A percentile compares a stretch with the other conserved stretches of the same genome.
Evolutionary conservation across 2,329 filamentous ascomycete species (phyloP).

Genomic region (Shiraia bambusicola): DNA sequence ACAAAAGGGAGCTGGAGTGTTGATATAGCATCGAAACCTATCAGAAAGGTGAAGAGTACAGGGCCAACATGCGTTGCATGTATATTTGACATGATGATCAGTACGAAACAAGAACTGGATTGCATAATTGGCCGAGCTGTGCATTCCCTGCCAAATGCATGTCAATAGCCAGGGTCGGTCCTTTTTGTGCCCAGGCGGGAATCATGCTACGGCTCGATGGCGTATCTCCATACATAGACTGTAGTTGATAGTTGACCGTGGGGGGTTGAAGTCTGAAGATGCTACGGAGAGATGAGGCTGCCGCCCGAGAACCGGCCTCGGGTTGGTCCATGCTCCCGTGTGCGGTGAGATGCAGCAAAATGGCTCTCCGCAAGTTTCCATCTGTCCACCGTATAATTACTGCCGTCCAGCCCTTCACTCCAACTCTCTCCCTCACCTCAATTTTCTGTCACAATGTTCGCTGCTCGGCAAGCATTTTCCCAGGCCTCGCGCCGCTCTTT

Average conservation of each 20-base stretch:
- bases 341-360: conserved; percentile 20
- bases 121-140: no score
- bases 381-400: conserved; percentile 16
- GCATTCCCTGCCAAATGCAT: no score
- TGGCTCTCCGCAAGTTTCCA: conserved; percentile 18
- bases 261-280: background rate
- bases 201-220: no score
- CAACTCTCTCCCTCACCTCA: conserved; percentile 19
- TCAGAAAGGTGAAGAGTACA: no score
- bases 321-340: conserved; percentile 23
- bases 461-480: conserved; percentile 56
- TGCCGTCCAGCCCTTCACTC: conserved; percentile 28
- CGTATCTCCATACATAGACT: no score
- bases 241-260: background rate
- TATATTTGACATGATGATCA: no score
- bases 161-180: no score
- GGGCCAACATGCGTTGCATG: no score
- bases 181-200: no score
- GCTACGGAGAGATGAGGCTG: conserved; percentile 16
- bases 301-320: conserved; percentile 19
- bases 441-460: conserved; percentile 63
- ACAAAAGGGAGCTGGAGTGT: no score
- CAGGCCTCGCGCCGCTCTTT: conserved; percentile 55
- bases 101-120: no score
- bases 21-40: no score